Base-by-base conservation (phyloP, 352 stramenopile species). In the Peronospora tabacina region DNA sequence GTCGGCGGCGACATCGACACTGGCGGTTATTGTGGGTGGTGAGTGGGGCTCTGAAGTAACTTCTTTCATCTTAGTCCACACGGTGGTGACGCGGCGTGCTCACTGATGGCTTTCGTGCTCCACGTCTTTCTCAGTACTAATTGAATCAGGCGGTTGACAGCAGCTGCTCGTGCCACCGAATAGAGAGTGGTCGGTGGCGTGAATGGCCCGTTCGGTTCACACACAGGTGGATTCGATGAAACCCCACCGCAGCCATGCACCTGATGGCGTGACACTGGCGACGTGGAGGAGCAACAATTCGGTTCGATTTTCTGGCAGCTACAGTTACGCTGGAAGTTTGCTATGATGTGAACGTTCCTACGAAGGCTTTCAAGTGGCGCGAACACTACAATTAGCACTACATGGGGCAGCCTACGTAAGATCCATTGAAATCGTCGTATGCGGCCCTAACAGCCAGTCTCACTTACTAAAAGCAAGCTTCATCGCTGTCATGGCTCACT, bases 1-100 rank as follows among this genome's bases (percentile, higher is more conserved):
- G 20, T 89, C 78, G 30, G 65, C 58, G 28, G 69, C 56, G 20
- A 77, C 71, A 24, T 72, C 59, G 12, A 49, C 50, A 20, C 51
- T 40, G 22, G 56, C 52, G 24, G 58, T 32, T 41, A 62, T 41
- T 3, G 52, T 59, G 13, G 61, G 55, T 24, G 61, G 55, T 24
- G 51, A 59, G 41, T 40, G 55, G 32, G 60, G 59, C 24, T 64
- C 34, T 33, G 60, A 62, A 28, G 47, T 34, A 12, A 57, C 45
- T 7, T 58, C 55, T 40, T 65, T 61, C 51, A 63, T 69, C 34
- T 38, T 55, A 26, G n/a, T 38, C 22, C 41, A 52, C 44, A n/a
- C 61, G 45, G 49, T 57, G 49, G 54, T 68, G 59, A 68, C 59
- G 59, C 59, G 59, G 59, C 59, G 49, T 61, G 4, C 58, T 63